These are phyloP conservation scores for Malus hybrid DNA, from an alignment of 331 rosid species.

Conservation along the genomic window DNA sequence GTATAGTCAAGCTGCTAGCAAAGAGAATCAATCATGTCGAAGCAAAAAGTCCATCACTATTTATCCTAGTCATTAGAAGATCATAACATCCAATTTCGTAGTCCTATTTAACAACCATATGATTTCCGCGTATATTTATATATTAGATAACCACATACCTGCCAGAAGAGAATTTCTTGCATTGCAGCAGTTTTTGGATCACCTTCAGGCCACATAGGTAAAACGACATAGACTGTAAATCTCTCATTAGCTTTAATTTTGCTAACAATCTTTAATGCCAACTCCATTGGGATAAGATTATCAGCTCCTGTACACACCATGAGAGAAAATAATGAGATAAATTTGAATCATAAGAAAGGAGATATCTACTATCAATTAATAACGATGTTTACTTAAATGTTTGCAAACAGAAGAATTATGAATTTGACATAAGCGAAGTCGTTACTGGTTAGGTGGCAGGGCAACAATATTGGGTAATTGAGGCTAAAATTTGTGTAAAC, in stretches of 20 bases:
- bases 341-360: background rate
- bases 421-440: background rate
- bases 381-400: background rate
- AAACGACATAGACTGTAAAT: conserved; percentile 71
- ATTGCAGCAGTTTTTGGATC: conserved; percentile 71
- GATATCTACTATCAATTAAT: background rate
- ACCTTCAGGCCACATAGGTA: conserved; percentile 99
- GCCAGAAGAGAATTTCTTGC: conserved; percentile 99
- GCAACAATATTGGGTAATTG: background rate
- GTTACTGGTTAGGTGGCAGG: background rate
- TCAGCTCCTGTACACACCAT: conserved; percentile 73
- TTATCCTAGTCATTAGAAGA: background rate
- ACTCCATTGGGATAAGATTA: conserved; percentile 92
- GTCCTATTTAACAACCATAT: background rate
- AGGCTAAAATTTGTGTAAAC: background rate
- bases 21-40: background rate
- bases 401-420: background rate
- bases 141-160: conserved; percentile 42
- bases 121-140: conserved; percentile 3
- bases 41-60: background rate
- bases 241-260: conserved; percentile 85
- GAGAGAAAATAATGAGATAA: background rate
- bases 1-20: background rate
- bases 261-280: conserved; percentile 79
- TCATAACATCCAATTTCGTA: background rate